Evolutionary conservation across 306 rosid species (phyloP), one percentile per base, ranked within the genome.

Genomic region (Inga oerstediana): DNA sequence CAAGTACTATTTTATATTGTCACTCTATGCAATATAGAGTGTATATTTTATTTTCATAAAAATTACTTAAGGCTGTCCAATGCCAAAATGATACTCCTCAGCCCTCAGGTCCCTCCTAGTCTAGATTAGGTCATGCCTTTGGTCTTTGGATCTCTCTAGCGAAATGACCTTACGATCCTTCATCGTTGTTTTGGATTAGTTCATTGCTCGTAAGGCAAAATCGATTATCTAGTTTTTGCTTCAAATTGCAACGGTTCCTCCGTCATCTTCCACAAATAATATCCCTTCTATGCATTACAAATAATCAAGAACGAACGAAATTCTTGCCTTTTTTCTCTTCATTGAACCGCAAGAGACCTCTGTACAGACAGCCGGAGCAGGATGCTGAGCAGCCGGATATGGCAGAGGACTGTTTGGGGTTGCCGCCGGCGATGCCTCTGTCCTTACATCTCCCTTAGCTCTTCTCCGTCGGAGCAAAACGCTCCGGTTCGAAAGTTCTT

Each of bases 401-500:
- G 76, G 76, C 76, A 72, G 76, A 45, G 76, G 41, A 24, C 59
- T 10, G 41, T 14, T 46, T 46, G 76, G 59, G 8, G 22, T 34
- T 4, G 46, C 56, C 59, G 41, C 76, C 76, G 76, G 41, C 59
- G 76, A 45, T 27, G 76, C 41, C 46, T 72, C 59, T 46, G 59
- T 24, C 35, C 59, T 17, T 24, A 22, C 22, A 15, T 45, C 59
- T 72, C 76, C 59, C n/a, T 14, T 6, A 45, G 7, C 59, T 72
- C 41, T 45, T 72, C 76, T 72, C 59, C 39, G 32, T 6, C 35
- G 13, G 22, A 45, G 14, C 76, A 45, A 24, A 45, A 72, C 34
- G 64, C 82, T 52, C 58, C 75, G 41, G 27, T 66, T 58, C 7
- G 74, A 34, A 61, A 56, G 24, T 37, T 79, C 78, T 85, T 79